These are phyloP conservation scores for Pythium scleroteichum DNA, from an alignment of 352 stramenopile species.

Conservation along the genomic window DNA sequence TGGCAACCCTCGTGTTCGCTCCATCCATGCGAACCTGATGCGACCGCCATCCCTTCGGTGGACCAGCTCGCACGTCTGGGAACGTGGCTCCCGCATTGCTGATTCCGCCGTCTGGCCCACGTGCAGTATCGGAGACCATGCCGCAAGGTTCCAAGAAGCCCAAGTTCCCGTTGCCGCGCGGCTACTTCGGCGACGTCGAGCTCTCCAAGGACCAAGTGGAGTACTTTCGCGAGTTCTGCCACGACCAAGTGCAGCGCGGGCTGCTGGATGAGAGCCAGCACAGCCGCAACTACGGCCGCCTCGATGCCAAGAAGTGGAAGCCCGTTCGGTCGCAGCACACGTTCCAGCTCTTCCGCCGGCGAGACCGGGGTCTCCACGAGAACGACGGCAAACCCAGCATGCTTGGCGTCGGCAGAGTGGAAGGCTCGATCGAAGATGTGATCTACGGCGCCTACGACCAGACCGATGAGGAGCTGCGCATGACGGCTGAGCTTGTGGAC, in stretches of 20 bases:
- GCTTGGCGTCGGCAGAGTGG: slow-evolving; percentile 40
- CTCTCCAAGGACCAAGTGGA: slow-evolving; percentile 31
- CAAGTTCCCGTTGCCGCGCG: slow-evolving; percentile 25
- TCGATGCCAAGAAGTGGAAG: slow-evolving; percentile 48
- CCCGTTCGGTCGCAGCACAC: slow-evolving; percentile 36
- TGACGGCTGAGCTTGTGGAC: slow-evolving; percentile 28
- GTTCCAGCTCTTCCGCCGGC: slow-evolving; percentile 44
- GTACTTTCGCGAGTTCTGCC: slow-evolving; percentile 33
- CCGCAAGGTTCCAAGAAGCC: slow-evolving; percentile 16
- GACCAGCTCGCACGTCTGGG: too few species aligned
- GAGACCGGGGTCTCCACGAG: slow-evolving; percentile 30
- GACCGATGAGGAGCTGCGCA: slow-evolving; percentile 48
- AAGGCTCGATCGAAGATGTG: slow-evolving; percentile 49
- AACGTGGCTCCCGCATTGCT: too few species aligned
- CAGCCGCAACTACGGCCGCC: slow-evolving; percentile 6
- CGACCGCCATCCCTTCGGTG: too few species aligned
- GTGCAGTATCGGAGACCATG: slow-evolving; percentile 7
- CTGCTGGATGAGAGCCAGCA: slow-evolving; percentile 32
- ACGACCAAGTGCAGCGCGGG: slow-evolving; percentile 33
- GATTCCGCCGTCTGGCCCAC: too few species aligned
- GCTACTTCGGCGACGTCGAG: slow-evolving; percentile 22
- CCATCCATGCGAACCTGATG: too few species aligned
- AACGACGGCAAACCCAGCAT: slow-evolving; percentile 38
- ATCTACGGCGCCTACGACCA: slow-evolving; percentile 53
- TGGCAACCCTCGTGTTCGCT: too few species aligned